Evolutionary conservation across 129 eudicot species (phyloP).

Genomic region (Cynara cardunculus): DNA sequence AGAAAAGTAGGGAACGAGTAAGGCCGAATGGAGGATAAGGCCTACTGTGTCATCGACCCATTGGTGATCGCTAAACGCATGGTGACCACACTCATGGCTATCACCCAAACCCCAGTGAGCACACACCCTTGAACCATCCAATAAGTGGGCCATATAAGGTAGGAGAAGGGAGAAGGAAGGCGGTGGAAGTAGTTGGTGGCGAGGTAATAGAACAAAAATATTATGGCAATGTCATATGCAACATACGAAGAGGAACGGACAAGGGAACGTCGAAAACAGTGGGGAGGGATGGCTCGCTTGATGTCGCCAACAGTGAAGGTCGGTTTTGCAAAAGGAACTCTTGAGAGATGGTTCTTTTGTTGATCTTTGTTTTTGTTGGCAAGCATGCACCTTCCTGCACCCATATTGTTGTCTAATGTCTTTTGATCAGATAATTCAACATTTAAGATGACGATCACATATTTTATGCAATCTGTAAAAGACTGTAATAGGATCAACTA

Average conservation of each 20-base stretch:
- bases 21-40: slow-evolving; percentile 43
- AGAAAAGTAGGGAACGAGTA: slow-evolving; percentile 47
- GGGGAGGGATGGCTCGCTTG: slow-evolving; percentile 47
- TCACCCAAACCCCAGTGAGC: slow-evolving; percentile 44
- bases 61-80: slow-evolving; percentile 50
- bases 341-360: neutral
- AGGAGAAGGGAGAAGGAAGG: slow-evolving; percentile 19
- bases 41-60: slow-evolving; percentile 46
- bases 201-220: slow-evolving; percentile 30
- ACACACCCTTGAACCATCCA: slow-evolving; percentile 43
- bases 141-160: slow-evolving; percentile 37
- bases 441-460: neutral
- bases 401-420: slow-evolving; percentile 21
- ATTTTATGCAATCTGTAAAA: neutral
- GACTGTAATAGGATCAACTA: neutral
- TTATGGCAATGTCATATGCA: slow-evolving; percentile 32
- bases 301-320: slow-evolving; percentile 43
- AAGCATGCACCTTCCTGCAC: slow-evolving; percentile 34
- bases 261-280: slow-evolving; percentile 46
- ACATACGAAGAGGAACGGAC: slow-evolving; percentile 40
- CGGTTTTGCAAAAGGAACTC: slow-evolving; percentile 38
- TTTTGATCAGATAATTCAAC: neutral
- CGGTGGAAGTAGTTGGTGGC: slow-evolving; percentile 34
- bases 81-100: slow-evolving; percentile 28
- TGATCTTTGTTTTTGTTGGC: neutral